Conservation (phyloP, 805 yeast genomes). For the Saccharomycopsis sp. region DNA sequence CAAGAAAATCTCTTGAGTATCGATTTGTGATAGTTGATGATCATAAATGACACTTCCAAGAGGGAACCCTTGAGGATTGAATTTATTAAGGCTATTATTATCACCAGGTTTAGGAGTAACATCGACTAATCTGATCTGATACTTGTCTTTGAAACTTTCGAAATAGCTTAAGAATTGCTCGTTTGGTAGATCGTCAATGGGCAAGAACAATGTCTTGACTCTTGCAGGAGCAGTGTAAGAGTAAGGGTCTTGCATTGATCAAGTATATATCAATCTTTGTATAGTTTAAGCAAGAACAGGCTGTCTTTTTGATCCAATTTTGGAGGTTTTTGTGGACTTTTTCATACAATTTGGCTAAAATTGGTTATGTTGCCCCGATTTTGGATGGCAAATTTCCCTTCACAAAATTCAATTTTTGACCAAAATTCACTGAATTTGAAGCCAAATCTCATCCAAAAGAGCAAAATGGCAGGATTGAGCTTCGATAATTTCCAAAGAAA, state of each 20-base stretch:
- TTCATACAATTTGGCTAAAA: no score
- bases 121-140: slow-evolving; percentile 67
- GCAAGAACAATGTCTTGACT: slow-evolving; percentile 58
- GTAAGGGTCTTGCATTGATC: slow-evolving; percentile 29
- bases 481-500: slow-evolving; percentile 94
- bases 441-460: no score
- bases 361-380: no score
- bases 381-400: no score
- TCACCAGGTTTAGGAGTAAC: slow-evolving; percentile 43
- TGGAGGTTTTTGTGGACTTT: no score
- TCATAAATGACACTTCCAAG: slow-evolving; percentile 61
- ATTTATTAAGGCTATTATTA: slow-evolving; percentile 28
- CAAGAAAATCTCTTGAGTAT: slow-evolving; percentile 51
- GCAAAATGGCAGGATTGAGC: slow-evolving; percentile 62
- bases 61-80: slow-evolving; percentile 82
- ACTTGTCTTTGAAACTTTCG: slow-evolving; percentile 25
- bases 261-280: no score
- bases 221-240: slow-evolving; percentile 55
- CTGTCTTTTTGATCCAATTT: no score
- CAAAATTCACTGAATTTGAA: no score
- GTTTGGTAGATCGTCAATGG: slow-evolving; percentile 41
- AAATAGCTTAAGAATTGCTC: slow-evolving; percentile 26
- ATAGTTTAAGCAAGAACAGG: no score
- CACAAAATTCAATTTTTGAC: no score
- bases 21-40: slow-evolving; percentile 35